phyloP scores from a whole-genome alignment of 1,284 basidiomycete species.

The Tilletiaria anomala region DNA sequence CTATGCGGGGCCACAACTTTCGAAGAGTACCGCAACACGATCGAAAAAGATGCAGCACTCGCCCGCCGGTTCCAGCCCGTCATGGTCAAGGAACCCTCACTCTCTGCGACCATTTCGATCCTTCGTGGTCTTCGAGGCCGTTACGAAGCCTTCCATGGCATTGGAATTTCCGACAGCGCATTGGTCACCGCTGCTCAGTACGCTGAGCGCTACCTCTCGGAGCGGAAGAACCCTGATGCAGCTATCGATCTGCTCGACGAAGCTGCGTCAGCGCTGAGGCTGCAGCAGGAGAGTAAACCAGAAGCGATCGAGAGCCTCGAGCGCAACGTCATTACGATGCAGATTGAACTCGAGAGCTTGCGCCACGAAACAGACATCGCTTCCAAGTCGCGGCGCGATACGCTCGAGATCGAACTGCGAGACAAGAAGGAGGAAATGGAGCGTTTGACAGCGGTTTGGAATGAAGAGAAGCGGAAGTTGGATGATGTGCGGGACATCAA shows the following conservation, averaged over 20 bases:
- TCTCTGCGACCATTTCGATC: slow-evolving; percentile 44
- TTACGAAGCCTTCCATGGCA: slow-evolving; percentile 49
- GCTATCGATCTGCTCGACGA: slow-evolving; percentile 49
- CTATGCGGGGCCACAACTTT: slow-evolving; percentile 11
- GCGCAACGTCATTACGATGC: slow-evolving; percentile 63
- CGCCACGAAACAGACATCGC: slow-evolving; percentile 75
- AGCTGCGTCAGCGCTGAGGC: slow-evolving; percentile 68
- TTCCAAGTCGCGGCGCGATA: slow-evolving; percentile 55
- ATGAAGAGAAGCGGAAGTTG: slow-evolving; percentile 59
- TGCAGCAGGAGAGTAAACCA: slow-evolving; percentile 81
- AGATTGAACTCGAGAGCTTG: slow-evolving; percentile 73
- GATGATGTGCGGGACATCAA: slow-evolving; percentile 65
- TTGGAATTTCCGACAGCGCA: slow-evolving; percentile 72
- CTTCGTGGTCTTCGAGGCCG: slow-evolving; percentile 1
- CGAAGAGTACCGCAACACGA: slow-evolving; percentile 79
- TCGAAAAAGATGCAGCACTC: slow-evolving; percentile 79
- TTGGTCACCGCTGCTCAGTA: slow-evolving; percentile 66
- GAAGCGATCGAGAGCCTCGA: slow-evolving; percentile 70
- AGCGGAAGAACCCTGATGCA: slow-evolving; percentile 5
- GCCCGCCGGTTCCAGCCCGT: slow-evolving; percentile 81
- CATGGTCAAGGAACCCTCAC: slow-evolving; percentile 65
- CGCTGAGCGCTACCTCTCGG: slow-evolving; percentile 61
- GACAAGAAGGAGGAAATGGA: slow-evolving; percentile 13
- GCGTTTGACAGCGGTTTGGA: slow-evolving; percentile 55
- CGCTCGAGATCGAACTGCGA: slow-evolving; percentile 47